Base-by-base conservation (phyloP, 306 rosid species). In the Nissolia schottii region DNA sequence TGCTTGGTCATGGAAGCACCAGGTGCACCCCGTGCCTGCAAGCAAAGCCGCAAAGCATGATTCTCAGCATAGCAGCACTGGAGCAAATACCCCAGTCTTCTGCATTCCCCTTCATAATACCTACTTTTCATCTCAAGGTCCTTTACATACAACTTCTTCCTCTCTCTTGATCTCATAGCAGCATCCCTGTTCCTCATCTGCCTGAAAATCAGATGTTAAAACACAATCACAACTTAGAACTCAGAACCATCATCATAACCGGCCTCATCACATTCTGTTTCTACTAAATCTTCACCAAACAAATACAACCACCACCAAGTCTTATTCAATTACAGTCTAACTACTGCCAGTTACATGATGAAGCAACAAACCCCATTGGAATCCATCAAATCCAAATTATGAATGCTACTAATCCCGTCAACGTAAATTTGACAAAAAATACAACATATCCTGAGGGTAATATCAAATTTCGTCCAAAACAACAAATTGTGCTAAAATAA, bases 141-240 rank as follows among this genome's bases (percentile, higher is more conserved):
- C 72, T 38, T 88, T 64, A 93, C 86, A 76, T 89, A 80, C 79
- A 50, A 31, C 83, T 86, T 93, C 83, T 82, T 93, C 92, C 98
- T 90, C 80, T 93, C 97, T 77, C 98, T 84, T 0, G 97, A 93
- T 80, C 59, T 87, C 74, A 88, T 79, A 4, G 98, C 98, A n/a
- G 98, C 89, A 70, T 88, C 97, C 84, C 95, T 87, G 71, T 93
- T 93, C 80, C 97, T 90, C 86, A 88, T 55, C 78, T 86, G 90
- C 97, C 98, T 90, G 96, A 73, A 79, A 74, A 1, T 18, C 64
- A 50, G 31, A 75, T 16, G 38, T 45, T 9, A 35, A n/a, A 32
- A 25, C 24, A 28, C 59, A 40, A 48, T 48, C 27, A 72, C 22
- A 15, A n/a, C 6, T 45, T 45, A 45, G 7, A 45, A 15, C 12